These are phyloP conservation scores for Graphilbum fragrans DNA, from an alignment of 2,329 filamentous ascomycete species.

Conservation along the genomic window DNA sequence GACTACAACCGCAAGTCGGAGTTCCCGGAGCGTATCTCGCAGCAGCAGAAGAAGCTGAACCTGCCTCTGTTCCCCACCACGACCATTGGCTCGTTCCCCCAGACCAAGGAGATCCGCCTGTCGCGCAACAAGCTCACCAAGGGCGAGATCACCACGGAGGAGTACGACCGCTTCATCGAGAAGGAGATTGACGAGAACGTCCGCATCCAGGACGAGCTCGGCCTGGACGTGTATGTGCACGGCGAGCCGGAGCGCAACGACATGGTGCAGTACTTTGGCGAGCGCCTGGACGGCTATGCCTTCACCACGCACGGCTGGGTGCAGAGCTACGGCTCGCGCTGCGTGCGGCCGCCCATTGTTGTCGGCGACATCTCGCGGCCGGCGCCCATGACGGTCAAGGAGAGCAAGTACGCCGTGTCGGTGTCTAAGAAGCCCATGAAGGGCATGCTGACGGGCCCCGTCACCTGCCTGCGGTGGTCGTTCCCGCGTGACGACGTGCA, in stretches of 20 bases:
- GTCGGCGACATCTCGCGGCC: conserved; percentile 98
- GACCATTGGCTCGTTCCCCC: conserved; percentile 98
- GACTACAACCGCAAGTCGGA: conserved; percentile 88
- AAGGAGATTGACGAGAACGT: conserved; percentile 94
- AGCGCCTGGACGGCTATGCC: conserved; percentile 90
- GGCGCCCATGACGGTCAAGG: conserved; percentile 97
- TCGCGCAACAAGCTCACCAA: conserved; percentile 98
- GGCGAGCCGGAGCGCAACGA: conserved; percentile 99
- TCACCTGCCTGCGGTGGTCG: conserved; percentile 98
- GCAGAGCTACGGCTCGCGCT: conserved; percentile 92
- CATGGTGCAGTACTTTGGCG: conserved; percentile 99
- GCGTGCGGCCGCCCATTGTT: conserved; percentile 95
- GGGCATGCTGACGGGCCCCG: conserved; percentile 98
- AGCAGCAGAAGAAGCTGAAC: conserved; percentile 86
- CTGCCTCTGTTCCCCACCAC: conserved; percentile 97
- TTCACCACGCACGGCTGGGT: conserved; percentile 99
- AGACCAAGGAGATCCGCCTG: conserved; percentile 97
- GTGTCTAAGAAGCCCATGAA: conserved; percentile 99
- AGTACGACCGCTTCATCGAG: conserved; percentile 99
- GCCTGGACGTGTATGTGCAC: conserved; percentile 93
- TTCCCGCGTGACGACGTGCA: conserved; percentile 99
- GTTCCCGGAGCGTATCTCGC: conserved; percentile 73
- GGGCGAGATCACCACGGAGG: conserved; percentile 78
- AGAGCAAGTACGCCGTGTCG: conserved; percentile 96
- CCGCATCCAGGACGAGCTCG: conserved; percentile 96